Conservation (phyloP, 1,139 yeast genomes). For the Zygosaccharomyces sapae region DNA sequence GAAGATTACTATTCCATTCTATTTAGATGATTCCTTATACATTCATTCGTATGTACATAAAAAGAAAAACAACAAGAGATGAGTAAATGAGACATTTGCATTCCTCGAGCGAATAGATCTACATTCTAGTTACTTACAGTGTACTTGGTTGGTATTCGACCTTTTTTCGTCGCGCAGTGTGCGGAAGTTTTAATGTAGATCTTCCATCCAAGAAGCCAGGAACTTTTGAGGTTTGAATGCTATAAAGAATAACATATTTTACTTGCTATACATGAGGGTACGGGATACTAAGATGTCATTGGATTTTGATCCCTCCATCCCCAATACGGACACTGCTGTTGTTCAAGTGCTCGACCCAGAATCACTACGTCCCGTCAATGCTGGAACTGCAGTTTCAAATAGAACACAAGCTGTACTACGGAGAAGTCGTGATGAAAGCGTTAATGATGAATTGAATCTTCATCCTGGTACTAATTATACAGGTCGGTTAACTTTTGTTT, state of each 20-base stretch:
- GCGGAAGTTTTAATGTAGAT: no score
- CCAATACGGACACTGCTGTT: slow-evolving; percentile 28
- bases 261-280: background rate
- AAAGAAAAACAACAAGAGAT: slow-evolving; percentile 1
- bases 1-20: background rate
- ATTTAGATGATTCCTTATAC: slow-evolving; percentile 6
- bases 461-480: slow-evolving; percentile 44
- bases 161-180: no score
- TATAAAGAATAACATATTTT: background rate
- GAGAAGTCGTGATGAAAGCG: slow-evolving; percentile 20
- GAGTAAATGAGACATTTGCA: background rate
- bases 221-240: background rate
- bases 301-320: slow-evolving; percentile 30
- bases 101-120: background rate
- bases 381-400: slow-evolving; percentile 11
- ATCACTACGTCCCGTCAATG: slow-evolving; percentile 1
- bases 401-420: slow-evolving; percentile 8
- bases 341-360: slow-evolving; percentile 19
- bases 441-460: slow-evolving; percentile 25
- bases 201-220: background rate
- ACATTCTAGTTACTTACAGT: background rate
- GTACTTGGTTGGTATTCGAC: no score
- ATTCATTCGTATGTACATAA: slow-evolving; percentile 7
- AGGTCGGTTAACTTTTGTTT: slow-evolving; percentile 52
- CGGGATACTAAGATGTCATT: slow-evolving; percentile 8